Base-by-base conservation (phyloP, 768 basidiomycete species). In the Lactarius deliciosus region DNA sequence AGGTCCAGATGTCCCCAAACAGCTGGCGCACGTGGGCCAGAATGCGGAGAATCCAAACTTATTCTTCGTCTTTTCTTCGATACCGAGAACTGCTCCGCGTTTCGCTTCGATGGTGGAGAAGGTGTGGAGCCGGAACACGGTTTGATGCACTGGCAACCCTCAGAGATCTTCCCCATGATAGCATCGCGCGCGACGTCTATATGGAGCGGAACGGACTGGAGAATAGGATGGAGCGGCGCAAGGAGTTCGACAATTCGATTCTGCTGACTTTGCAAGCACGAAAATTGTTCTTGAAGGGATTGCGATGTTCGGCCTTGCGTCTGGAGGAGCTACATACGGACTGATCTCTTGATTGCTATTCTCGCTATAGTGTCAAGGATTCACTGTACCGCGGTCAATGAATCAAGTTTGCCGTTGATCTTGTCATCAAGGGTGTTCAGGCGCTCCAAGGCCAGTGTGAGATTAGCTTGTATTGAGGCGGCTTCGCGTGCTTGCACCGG, bases 161-260 rank as follows among this genome's bases (percentile, higher is more conserved):
- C 64, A 5, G 40, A 41, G 4, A 77, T 50, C 32, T 66, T 60
- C 32, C 76, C 73, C 59, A 72, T 69, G 54, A 76, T 57, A 18
- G 72, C 69, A 34, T 64, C 69, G 10, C 72, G 70, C 7, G 73
- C 72, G 20, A 68, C 41, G 15, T 86, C 81, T 61, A 90, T 79
- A 70, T 88, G 86, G 1, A 83, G 73, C 1, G 87, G 84, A 22
- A 90, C 69, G 10, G 84, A 77, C 65, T 89, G 86, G 1, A 90
- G 66, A 5, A 88, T 76, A 32, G 89, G 87, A 2, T 88, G 74
- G 18, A 91, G 74, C 8, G 90, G 87, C 0, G 83, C 68, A 1
- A 91, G 75, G 13, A 84, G 77, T 28, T 83, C 73, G 2, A 90
- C 73, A 0, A 89, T 80, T 15, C 81, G 79, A 22, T 76, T 79